Percentiles rank a stretch among this genome's conserved stretches.
These are phyloP conservation scores for Pseudocercospora macadamiae DNA, from an alignment of 2,329 filamentous ascomycete species.

Conservation along the genomic window DNA sequence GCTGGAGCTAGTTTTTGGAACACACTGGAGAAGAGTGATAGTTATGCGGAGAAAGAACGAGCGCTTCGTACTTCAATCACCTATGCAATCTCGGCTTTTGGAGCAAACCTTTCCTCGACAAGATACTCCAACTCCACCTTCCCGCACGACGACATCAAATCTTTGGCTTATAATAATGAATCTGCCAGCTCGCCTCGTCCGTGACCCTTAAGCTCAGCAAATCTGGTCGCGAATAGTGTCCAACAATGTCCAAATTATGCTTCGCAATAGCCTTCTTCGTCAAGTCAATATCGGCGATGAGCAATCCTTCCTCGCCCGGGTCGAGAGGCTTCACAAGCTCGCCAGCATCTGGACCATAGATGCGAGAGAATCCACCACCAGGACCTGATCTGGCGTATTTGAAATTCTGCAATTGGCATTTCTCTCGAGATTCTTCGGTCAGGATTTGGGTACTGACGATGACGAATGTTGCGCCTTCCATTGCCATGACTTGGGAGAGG, in stretches of 20 bases:
- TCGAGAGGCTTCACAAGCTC: conserved; percentile 9
- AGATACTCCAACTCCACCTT: too few species aligned
- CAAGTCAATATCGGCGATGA: conserved; percentile 15
- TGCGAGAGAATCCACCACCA: conserved; percentile 15
- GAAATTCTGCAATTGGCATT: conserved; percentile 12
- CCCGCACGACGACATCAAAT: neutral
- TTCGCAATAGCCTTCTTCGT: conserved; percentile 14
- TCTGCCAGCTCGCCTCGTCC: conserved; percentile 12
- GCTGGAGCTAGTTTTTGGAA: too few species aligned
- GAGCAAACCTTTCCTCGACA: too few species aligned
- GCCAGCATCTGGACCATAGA: conserved; percentile 13
- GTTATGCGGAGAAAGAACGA: neutral
- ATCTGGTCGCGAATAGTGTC: conserved; percentile 17
- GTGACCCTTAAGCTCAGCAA: conserved; percentile 11
- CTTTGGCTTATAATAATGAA: conserved; percentile 10
- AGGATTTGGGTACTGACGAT: conserved; percentile 12
- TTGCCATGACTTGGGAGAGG: conserved; percentile 13
- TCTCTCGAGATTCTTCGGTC: conserved; percentile 4
- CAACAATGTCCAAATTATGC: conserved; percentile 17
- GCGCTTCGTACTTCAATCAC: too few species aligned
- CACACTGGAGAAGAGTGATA: neutral
- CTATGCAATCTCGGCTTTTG: neutral
- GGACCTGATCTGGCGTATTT: conserved; percentile 5
- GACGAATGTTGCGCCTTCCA: conserved; percentile 17
- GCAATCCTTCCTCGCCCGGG: conserved; percentile 11